phyloP scores from a whole-genome alignment of 106 monocot genomes.

The Dendrobium huoshanense region DNA sequence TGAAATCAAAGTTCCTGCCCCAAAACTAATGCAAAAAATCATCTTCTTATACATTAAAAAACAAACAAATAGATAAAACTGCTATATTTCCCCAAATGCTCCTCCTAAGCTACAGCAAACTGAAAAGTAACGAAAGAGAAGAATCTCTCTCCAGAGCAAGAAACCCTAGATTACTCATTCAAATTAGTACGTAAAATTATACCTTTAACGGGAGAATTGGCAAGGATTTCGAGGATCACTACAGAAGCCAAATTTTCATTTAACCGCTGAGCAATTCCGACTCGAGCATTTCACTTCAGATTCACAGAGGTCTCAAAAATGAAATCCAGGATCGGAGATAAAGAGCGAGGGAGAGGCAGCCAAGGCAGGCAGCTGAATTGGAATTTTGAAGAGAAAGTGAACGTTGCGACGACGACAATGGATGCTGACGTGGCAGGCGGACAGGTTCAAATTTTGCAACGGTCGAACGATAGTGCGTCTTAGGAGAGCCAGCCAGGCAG shows the following conservation, averaged over 20 bases:
- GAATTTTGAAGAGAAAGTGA: not conserved
- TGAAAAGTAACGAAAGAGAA: not conserved
- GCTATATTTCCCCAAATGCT: not conserved
- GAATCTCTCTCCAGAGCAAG: not conserved
- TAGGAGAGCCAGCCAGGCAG: not conserved
- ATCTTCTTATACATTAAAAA: not conserved
- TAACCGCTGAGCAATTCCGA: not conserved
- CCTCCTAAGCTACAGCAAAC: too few species aligned
- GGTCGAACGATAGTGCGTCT: not conserved
- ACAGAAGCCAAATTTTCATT: not conserved
- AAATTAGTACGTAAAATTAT: not conserved
- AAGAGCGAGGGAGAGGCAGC: not conserved
- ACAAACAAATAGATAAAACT: not conserved
- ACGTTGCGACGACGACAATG: not conserved
- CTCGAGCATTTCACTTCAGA: not conserved
- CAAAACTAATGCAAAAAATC: not conserved
- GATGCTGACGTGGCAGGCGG: not conserved
- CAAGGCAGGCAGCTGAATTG: not conserved
- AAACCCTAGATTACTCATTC: not conserved
- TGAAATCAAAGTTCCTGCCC: not conserved
- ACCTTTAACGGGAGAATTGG: not conserved
- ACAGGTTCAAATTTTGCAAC: not conserved
- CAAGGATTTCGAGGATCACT: not conserved
- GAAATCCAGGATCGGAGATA: not conserved
- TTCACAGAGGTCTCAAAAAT: not conserved